Evolutionary conservation across 495 filamentous ascomycete genomes (phyloP).

Genomic region (Immersiella caudata): DNA sequence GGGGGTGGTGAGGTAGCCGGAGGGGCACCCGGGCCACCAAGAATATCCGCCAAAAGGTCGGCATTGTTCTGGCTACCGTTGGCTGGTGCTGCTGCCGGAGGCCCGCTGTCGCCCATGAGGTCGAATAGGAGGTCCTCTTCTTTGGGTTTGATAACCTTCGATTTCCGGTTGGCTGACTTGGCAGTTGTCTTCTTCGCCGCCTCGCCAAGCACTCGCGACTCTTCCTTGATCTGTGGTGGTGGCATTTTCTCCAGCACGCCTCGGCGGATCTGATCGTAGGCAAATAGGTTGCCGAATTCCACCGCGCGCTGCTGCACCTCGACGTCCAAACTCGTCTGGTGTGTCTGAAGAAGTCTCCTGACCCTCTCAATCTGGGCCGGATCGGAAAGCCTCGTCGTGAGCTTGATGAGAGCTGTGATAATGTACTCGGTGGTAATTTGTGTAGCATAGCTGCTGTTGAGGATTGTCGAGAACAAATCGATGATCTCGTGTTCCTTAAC

Average conservation of each 20-base stretch:
- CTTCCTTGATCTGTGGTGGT: constrained; percentile 91
- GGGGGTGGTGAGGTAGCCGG: constrained; percentile 56
- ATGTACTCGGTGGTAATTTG: constrained; percentile 94
- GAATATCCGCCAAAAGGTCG: constrained; percentile 87
- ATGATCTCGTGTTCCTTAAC: constrained; percentile 89
- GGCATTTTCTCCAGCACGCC: constrained; percentile 98
- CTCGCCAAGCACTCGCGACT: constrained; percentile 86
- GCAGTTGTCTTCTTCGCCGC: constrained; percentile 73
- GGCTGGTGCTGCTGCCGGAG: constrained; percentile 51
- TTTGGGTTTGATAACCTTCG: constrained; percentile 75
- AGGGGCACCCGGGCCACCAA: constrained; percentile 62
- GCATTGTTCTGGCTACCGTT: constrained; percentile 77
- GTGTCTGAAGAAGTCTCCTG: constrained; percentile 70
- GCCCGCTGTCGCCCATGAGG: constrained; percentile 79
- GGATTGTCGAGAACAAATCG: constrained; percentile 85
- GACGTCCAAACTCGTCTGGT: constrained; percentile 83
- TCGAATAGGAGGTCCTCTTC: constrained; percentile 92
- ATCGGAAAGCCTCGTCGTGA: constrained; percentile 85
- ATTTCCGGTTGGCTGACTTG: constrained; percentile 72
- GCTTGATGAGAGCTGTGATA: constrained; percentile 91
- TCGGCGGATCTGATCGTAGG: constrained; percentile 80
- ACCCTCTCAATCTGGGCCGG: constrained; percentile 82
- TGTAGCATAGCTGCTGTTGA: constrained; percentile 89
- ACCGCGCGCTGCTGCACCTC: constrained; percentile 95
- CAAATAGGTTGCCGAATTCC: constrained; percentile 92